Evolutionary conservation across 805 yeast genomes (phyloP), one percentile per base, ranked within the genome.

Genomic region (Myxozyma lipomycoides): DNA sequence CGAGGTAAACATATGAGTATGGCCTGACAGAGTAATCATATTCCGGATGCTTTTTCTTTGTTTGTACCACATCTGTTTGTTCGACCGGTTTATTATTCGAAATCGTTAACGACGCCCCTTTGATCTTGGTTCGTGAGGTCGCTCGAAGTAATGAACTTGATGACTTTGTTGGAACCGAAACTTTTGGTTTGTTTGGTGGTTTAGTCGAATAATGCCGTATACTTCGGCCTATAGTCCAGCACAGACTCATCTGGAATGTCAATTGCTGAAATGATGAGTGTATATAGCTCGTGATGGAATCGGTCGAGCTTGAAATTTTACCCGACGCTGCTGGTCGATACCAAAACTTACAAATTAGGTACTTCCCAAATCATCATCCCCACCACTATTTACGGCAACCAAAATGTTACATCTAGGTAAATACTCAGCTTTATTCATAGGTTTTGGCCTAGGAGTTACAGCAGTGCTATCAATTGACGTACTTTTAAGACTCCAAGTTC

Each of bases 1-100:
- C 51, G 17, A 61, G 48, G 36, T 51, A 60, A 6, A 60, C 41
- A 39, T 54, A 60, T 3, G 63, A 52, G 12, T 48, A 46, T 17
- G 63, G 63, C 30, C 63, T 37, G 7, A 60, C 61, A 18, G 54
- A 54, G 41, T 60, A 60, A 17, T 60, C 63, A 37, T 60, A 56
- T 18, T 44, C 48, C 19, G 49, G 40, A 15, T 32, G 35, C 9
- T 47, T 41, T 48, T 56, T 52, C 38, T 26, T 40, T 24, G 15
- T 18, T 17, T 45, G 35, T 10, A 54, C 34, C 2, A 26, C 28
- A n/a, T 46, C 26, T 17, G 41, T 22, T 17, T 40, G 9, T 10
- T 40, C 48, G 10, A 32, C 51, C 15, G 19, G 15, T 22, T 26
- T 43, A 21, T 43, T 51, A 3, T 21, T 23, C 24, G 42, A 12